Conservation (phyloP, 2,329 filamentous ascomycete genomes). For the Neopestalotiopsis sp. region DNA sequence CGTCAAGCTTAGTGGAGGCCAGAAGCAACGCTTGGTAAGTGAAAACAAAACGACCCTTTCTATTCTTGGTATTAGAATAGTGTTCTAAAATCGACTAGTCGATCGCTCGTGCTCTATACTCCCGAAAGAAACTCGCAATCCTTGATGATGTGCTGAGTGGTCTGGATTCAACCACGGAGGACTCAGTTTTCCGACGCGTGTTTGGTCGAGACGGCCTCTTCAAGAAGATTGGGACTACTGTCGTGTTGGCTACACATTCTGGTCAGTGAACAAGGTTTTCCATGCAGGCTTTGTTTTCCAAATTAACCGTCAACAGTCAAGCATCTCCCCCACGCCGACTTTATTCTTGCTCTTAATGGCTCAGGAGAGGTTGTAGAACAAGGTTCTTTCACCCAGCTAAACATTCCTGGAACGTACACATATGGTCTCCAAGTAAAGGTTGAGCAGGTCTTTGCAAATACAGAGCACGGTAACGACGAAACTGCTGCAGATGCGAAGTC, state of each 20-base stretch:
- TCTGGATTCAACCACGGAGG: slow-evolving; percentile 24
- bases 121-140: slow-evolving; percentile 22
- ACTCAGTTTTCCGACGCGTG: slow-evolving; percentile 18
- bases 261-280: slow-evolving; percentile 22
- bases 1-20: slow-evolving; percentile 34
- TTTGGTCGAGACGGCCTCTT: slow-evolving; percentile 20
- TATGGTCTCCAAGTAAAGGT: slow-evolving; percentile 32
- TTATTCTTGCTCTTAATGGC: slow-evolving; percentile 36
- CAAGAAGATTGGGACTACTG: slow-evolving; percentile 25
- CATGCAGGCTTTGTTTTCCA: too few relatives aligned
- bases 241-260: slow-evolving; percentile 33
- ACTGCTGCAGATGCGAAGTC: too few relatives aligned
- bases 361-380: slow-evolving; percentile 38
- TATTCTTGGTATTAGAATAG: not conserved
- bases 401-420: slow-evolving; percentile 36
- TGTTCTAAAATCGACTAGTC: slow-evolving; percentile 15
- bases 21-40: slow-evolving; percentile 28
- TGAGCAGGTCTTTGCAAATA: slow-evolving; percentile 1
- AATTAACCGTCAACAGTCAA: too few relatives aligned
- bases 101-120: slow-evolving; percentile 26
- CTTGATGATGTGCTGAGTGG: slow-evolving; percentile 27
- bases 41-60: not conserved
- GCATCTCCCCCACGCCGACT: slow-evolving; percentile 35
- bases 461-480: too few relatives aligned
- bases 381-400: slow-evolving; percentile 37